These are phyloP conservation scores for Groenewaldozyma salmanticensis DNA, from an alignment of 805 yeast species.

Conservation along the genomic window DNA sequence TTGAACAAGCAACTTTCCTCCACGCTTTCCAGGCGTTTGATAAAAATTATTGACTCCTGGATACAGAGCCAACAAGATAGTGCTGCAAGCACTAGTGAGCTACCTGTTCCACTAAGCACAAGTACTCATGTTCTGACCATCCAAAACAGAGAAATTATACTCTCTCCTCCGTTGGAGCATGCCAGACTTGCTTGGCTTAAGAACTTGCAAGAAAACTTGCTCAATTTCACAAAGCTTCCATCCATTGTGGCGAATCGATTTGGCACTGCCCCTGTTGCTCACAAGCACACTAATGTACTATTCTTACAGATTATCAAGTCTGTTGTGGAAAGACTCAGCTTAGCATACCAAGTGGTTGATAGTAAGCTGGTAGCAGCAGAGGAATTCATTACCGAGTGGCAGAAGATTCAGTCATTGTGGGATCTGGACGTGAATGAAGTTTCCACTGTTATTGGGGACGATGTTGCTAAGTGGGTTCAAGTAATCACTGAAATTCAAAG, in stretches of 20 bases:
- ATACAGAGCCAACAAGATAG: conserved; percentile 8
- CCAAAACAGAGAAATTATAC: conserved; percentile 20
- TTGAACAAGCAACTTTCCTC: conserved; percentile 29
- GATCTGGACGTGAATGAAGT: conserved; percentile 39
- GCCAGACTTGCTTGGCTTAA: conserved; percentile 16
- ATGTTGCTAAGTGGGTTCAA: conserved; percentile 40
- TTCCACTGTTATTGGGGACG: conserved; percentile 25
- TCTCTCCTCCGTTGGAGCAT: conserved; percentile 22
- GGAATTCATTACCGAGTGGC: conserved; percentile 43
- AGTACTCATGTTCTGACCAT: conserved; percentile 20
- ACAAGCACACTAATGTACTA: too few species aligned
- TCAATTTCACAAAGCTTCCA: conserved; percentile 8
- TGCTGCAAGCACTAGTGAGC: conserved; percentile 1
- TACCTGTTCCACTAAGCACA: conserved; percentile 7
- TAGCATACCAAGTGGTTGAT: conserved; percentile 30
- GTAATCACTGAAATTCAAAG: conserved; percentile 35
- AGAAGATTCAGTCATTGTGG: conserved; percentile 48
- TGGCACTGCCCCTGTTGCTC: too few species aligned
- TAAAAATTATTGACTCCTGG: conserved; percentile 19
- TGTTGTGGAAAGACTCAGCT: too few species aligned
- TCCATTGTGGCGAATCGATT: conserved; percentile 13
- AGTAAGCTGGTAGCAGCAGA: conserved; percentile 23
- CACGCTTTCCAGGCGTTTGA: conserved; percentile 25
- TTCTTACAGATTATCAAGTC: too few species aligned
- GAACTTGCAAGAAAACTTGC: conserved; percentile 14